These are phyloP conservation scores for Earliella scabrosa DNA, from an alignment of 1,284 basidiomycete genomes.

Conservation along the genomic window DNA sequence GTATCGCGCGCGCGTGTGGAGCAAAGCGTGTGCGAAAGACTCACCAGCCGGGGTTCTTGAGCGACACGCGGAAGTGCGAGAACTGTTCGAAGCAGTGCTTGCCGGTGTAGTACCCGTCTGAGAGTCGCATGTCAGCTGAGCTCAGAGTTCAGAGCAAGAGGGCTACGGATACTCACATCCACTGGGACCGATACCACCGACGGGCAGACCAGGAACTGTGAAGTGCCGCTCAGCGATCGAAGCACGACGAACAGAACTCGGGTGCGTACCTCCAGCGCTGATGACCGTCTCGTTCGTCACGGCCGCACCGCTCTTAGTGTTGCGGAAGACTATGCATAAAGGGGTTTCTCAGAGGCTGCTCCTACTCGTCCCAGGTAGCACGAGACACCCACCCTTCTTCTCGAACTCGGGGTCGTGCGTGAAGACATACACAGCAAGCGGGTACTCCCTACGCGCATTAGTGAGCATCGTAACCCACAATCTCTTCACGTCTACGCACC, in stretches of 20 bases:
- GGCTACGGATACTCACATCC: constrained; percentile 54
- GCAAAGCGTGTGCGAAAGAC: too few species aligned
- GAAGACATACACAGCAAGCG: constrained; percentile 81
- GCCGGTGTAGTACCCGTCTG: constrained; percentile 66
- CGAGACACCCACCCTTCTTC: constrained; percentile 51
- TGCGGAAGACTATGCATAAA: constrained; percentile 56
- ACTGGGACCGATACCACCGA: constrained; percentile 75
- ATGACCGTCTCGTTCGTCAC: constrained; percentile 71
- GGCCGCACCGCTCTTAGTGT: constrained; percentile 69
- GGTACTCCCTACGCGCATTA: constrained; percentile 53
- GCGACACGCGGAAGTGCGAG: constrained; percentile 63
- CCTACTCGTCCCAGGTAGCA: too few species aligned
- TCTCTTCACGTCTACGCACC: too few species aligned
- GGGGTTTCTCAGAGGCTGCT: too few species aligned
- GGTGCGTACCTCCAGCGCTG: constrained; percentile 55
- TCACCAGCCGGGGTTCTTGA: constrained; percentile 68
- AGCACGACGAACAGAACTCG: too few species aligned
- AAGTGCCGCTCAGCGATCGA: neutral
- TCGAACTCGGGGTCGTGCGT: constrained; percentile 62
- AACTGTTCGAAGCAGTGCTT: constrained; percentile 73
- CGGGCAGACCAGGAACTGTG: constrained; percentile 65
- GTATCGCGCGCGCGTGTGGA: too few species aligned
- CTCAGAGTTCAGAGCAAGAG: neutral
- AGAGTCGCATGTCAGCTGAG: neutral
- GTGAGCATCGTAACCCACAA: neutral